phyloP scores from a whole-genome alignment of 257 asterid genomes.

The Penstemon davidsonii region DNA sequence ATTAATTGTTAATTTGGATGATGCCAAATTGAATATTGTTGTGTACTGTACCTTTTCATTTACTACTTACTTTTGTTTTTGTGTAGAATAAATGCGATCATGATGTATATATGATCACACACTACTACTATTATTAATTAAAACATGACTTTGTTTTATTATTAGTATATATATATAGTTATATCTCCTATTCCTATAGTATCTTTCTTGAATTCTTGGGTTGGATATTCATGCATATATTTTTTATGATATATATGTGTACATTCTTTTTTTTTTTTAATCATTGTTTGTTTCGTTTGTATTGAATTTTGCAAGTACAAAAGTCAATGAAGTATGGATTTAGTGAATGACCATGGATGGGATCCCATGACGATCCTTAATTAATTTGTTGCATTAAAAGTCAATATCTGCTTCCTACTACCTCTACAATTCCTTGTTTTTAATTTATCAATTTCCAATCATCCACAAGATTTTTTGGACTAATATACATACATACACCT shows the following conservation, averaged over 20 bases:
- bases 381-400: conserved; percentile 31
- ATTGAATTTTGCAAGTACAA: conserved; percentile 9
- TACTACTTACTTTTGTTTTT: conserved; percentile 17
- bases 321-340: conserved; percentile 28
- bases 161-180: no score
- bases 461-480: neutral
- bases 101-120: neutral
- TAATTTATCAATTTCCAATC: neutral
- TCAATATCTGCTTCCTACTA: conserved; percentile 35
- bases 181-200: no score
- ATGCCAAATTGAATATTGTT: conserved; percentile 7
- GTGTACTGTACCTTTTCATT: conserved; percentile 10
- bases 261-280: neutral
- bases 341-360: conserved; percentile 28
- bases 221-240: no score
- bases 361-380: conserved; percentile 38
- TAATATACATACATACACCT: no score
- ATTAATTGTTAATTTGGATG: conserved; percentile 40
- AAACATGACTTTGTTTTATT: no score
- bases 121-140: no score
- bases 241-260: no score
- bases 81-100: conserved; percentile 28
- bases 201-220: no score
- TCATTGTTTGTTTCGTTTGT: neutral
- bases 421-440: neutral